Evolutionary conservation across 176 grass and related monocot genomes (phyloP), one percentile per base, ranked within the genome.

Genomic region (Oryza coarctata): DNA sequence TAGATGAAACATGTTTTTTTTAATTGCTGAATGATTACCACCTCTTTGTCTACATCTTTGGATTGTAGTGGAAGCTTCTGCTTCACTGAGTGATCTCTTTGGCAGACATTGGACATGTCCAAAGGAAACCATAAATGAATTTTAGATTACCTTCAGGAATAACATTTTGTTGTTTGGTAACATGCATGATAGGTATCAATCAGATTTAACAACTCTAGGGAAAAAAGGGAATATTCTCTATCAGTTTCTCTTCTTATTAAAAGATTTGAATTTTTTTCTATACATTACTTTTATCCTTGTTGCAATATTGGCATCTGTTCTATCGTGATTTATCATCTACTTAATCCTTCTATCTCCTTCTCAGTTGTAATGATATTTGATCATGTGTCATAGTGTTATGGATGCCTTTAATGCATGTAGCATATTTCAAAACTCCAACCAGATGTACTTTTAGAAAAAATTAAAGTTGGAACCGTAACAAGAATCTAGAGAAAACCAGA

Each of bases 261-360:
- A 73, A 74, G 20, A 25, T 86, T 82, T 86, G 9, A 86, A 60
- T 86, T 82, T 32, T 36, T 12, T n/a, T 7, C 3, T 10, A 8
- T 0, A 62, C 57, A 72, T 30, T 43, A 39, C 67, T 60, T 82
- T 73, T 38, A 29, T 67, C 9, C n/a, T 20, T 82, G 67, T 73
- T 90, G 83, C 60, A 86, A 60, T 60, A 60, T 33, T 66, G n/a
- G 79, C 35, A 86, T 82, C 45, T 82, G 83, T 82, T 89, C 88
- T 47, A 4, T 65, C 65, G n/a, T n/a, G 5, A 35, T 67, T 67
- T 73, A 43, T 82, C 55, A 63, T 76, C 73, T 65, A 83, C 29
- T 73, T 38, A 72, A 49, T 49, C 44, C 18, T 71, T 39, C 25
- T 52, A 41, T 22, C 60, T 75, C 62, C 27, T 68, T 74, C 39